A percentile compares a stretch with the other conserved stretches of the same genome.
Conservation (phyloP, 202 grass and related monocot species). For the Setaria italica region DNA sequence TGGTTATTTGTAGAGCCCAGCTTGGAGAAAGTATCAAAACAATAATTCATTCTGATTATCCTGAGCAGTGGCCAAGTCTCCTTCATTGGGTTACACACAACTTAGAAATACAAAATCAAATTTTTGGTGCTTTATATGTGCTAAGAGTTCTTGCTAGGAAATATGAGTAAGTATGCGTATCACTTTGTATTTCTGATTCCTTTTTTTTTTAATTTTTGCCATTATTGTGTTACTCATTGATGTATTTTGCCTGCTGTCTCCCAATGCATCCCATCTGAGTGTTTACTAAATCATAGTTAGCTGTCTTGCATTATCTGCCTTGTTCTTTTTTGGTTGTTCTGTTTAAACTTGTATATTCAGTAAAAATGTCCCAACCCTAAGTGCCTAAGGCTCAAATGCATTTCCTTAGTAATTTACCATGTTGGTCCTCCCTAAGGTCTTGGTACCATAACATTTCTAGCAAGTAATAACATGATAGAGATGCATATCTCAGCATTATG, state of each 20-base stretch:
- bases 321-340: conserved; percentile 7
- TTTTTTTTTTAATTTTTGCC: background rate
- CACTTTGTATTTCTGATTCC: conserved; percentile 1
- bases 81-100: conserved; percentile 91
- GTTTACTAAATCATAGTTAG: background rate
- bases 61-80: conserved; percentile 91
- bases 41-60: conserved; percentile 90
- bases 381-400: background rate
- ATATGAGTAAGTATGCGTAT: conserved; percentile 81
- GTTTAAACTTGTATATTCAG: conserved; percentile 16
- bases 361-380: background rate
- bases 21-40: conserved; percentile 99
- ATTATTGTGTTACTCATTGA: background rate
- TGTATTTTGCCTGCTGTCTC: conserved; percentile 2
- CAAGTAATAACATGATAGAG: conserved; percentile 7
- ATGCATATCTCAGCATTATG: background rate
- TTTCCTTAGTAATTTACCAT: background rate
- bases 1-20: conserved; percentile 67
- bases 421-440: background rate
- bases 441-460: background rate
- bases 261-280: background rate
- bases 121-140: conserved; percentile 93
- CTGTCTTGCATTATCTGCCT: background rate
- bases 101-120: conserved; percentile 75
- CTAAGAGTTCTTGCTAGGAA: conserved; percentile 91